Conservation (phyloP, 2,329 filamentous ascomycete genomes). For the Colletotrichum magnum region DNA sequence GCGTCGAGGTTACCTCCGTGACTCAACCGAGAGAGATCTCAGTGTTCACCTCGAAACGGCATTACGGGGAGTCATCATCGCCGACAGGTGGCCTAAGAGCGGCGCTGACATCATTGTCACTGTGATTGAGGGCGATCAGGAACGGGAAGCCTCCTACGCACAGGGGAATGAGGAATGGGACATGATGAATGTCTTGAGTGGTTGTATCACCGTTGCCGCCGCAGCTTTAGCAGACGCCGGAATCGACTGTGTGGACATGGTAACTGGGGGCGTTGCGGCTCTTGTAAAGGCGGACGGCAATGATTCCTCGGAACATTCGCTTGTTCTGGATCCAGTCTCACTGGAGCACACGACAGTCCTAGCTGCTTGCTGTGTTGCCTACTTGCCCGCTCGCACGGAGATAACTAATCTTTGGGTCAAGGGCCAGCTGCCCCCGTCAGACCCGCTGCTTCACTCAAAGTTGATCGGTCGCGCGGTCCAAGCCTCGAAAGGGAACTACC, state of each 20-base stretch:
- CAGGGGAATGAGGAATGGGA: slow-evolving; percentile 80
- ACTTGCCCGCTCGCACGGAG: slow-evolving; percentile 88
- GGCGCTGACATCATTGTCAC: slow-evolving; percentile 96
- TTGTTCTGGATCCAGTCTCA: slow-evolving; percentile 86
- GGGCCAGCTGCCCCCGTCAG: slow-evolving; percentile 69
- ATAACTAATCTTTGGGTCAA: slow-evolving; percentile 96
- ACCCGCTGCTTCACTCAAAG: slow-evolving; percentile 49
- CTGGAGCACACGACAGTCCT: slow-evolving; percentile 83
- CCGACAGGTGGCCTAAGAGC: slow-evolving; percentile 98
- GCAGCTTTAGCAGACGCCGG: slow-evolving; percentile 94
- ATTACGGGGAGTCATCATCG: slow-evolving; percentile 89
- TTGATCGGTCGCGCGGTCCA: slow-evolving; percentile 58
- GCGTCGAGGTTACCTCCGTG: slow-evolving; percentile 87
- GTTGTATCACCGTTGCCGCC: slow-evolving; percentile 93
- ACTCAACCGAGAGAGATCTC: slow-evolving; percentile 88
- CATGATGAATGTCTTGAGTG: slow-evolving; percentile 90
- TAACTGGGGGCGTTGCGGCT: slow-evolving; percentile 90
- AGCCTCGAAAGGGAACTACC: slow-evolving; percentile 54
- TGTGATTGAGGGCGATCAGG: slow-evolving; percentile 92
- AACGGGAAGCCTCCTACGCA: slow-evolving; percentile 66
- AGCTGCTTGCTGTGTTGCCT: slow-evolving; percentile 91
- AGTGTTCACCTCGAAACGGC: slow-evolving; percentile 93
- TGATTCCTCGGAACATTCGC: slow-evolving; percentile 41
- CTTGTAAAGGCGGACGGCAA: slow-evolving; percentile 65
- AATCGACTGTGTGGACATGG: slow-evolving; percentile 94